Evolutionary conservation across 805 yeast species (phyloP).

Genomic region (Saitoella complicata): DNA sequence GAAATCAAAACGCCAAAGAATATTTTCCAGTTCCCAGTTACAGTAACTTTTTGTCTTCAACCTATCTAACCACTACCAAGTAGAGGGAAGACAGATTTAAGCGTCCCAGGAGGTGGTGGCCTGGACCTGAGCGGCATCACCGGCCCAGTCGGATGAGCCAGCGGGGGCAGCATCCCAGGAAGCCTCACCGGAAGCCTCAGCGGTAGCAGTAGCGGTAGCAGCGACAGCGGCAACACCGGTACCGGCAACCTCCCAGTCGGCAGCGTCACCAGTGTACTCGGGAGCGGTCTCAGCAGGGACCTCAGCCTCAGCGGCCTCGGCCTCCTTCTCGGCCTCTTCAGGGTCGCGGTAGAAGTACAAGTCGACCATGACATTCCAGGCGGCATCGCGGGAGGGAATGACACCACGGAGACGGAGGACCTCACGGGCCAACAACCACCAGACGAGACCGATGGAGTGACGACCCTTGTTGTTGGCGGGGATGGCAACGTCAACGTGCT

Average conservation of each 20-base stretch:
- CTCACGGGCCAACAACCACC: constrained; percentile 99
- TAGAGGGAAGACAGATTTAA: no score
- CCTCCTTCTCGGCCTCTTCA: constrained; percentile 84
- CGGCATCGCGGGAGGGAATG: constrained; percentile 73
- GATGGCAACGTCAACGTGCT: constrained; percentile 97
- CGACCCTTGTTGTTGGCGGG: constrained; percentile 99
- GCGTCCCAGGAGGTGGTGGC: no score
- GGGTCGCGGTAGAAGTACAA: constrained; percentile 99
- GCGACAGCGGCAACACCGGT: constrained; percentile 41
- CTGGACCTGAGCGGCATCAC: background rate
- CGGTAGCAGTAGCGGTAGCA: constrained; percentile 27
- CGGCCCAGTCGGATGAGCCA: constrained; percentile 4
- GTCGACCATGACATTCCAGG: constrained; percentile 99
- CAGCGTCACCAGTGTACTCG: constrained; percentile 58
- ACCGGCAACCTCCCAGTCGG: constrained; percentile 33
- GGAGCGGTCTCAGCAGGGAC: constrained; percentile 51
- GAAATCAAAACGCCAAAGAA: no score
- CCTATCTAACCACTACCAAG: no score
- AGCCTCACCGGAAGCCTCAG: constrained; percentile 11
- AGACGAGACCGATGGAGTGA: constrained; percentile 98
- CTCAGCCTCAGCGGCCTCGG: constrained; percentile 44
- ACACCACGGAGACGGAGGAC: constrained; percentile 98
- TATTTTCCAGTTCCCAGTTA: no score
- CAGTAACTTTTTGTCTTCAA: no score
- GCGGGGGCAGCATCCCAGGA: constrained; percentile 1